A percentile compares a stretch with the other conserved stretches of the same genome.
Conservation (phyloP, 148 eudicot genomes). For the Nyssa sinensis region DNA sequence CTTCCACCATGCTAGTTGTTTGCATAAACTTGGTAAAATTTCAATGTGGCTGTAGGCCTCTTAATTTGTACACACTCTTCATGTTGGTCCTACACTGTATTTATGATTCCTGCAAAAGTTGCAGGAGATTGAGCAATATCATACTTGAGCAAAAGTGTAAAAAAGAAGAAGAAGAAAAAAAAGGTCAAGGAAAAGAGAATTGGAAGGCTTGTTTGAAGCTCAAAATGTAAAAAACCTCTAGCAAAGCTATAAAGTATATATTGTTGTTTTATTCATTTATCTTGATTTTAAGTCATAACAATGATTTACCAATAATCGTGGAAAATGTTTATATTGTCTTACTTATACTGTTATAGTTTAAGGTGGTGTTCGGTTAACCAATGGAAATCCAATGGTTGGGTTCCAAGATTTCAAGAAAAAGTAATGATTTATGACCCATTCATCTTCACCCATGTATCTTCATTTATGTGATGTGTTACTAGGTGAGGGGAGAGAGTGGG, state of each 20-base stretch:
- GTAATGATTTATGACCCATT: too few species aligned
- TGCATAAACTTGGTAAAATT: background rate
- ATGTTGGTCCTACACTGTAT: background rate
- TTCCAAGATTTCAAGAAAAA: too few species aligned
- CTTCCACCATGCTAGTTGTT: constrained; percentile 41
- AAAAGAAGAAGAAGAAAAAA: too few species aligned
- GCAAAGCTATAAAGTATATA: background rate
- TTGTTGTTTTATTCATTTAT: background rate
- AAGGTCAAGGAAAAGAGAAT: background rate
- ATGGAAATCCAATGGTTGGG: too few species aligned
- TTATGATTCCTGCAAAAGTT: constrained; percentile 23
- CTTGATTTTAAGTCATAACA: background rate
- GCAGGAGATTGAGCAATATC: constrained; percentile 15
- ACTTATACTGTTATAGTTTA: too few species aligned
- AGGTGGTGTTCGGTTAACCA: too few species aligned
- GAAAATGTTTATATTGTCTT: background rate
- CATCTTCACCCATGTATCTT: too few species aligned
- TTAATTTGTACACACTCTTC: background rate
- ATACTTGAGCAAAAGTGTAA: background rate
- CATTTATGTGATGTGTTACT: too few species aligned
- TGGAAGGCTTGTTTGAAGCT: background rate
- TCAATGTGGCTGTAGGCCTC: background rate
- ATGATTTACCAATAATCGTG: background rate
- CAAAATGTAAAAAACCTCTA: background rate
- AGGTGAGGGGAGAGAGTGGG: too few species aligned